Evolutionary conservation across 2,329 filamentous ascomycete species (phyloP), one percentile per base, ranked within the genome.

Genomic region (Neodidymelliopsis sp.): DNA sequence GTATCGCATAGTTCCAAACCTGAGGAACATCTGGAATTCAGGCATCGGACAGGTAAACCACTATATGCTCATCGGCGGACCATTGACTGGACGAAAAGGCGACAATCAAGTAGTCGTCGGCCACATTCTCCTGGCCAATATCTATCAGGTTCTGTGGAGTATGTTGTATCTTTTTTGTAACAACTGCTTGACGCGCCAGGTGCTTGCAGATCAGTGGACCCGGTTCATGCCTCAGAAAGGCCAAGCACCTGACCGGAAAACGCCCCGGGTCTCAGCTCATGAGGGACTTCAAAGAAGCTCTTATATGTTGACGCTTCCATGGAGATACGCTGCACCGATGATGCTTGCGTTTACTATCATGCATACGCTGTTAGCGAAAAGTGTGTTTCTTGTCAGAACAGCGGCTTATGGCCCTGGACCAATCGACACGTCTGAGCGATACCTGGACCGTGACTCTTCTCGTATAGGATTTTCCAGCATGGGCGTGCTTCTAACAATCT

Each of bases 121-220:
- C 8, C 44, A 53, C 33, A 59, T 70, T 0, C 57, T 81, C 9
- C 29, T 80, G 0, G 75, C 75, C 31, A 82, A 82, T 57, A 44
- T 71, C 2, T 76, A 77, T 2, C 80, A 82, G 56, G 52, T 78
- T 0, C 49, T 81, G 15, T 49, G 79, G 2, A 77, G 75, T 0
- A 58, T 79, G 13, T 24, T 79, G 0, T 81, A 82, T 56, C 64
- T 79, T 4, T 60, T 71, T 2, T 76, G 74, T 63, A 81, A 80
- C 56, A 64, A 67, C 8, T 63, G 80, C 5, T 65, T 79, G 23
- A 83, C 77, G 1, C 68, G 63, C 4, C 79, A 81, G 66, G 67
- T 79, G 0, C 60, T 77, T 0, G 76, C 74, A 1, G 60, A 67
- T 7, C 81, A 84, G 62, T 84, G 75, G 62, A 71, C 66, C 23